A percentile compares a stretch with the other conserved stretches of the same genome.
Evolutionary conservation across 805 yeast genomes (phyloP).

Genomic region (Helenozyma rhizophorensis): DNA sequence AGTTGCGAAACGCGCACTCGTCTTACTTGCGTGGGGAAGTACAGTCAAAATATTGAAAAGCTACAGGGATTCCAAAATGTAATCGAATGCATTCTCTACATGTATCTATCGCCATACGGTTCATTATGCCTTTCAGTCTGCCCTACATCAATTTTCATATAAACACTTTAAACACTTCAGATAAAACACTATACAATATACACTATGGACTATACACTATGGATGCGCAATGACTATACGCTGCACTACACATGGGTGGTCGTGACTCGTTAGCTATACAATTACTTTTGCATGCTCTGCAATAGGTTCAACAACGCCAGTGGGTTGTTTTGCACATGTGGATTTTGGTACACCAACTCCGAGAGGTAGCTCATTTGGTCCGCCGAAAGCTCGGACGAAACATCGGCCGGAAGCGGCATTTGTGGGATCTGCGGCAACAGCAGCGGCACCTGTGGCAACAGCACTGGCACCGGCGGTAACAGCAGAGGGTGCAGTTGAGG

Average conservation of each 20-base stretch:
- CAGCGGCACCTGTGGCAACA: background rate
- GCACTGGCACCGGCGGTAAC: constrained; percentile 1
- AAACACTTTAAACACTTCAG: background rate
- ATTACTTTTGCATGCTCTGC: constrained; percentile 10
- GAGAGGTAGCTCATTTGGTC: constrained; percentile 14
- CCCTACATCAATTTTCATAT: no score
- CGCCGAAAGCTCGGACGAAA: constrained; percentile 7
- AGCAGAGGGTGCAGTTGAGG: background rate
- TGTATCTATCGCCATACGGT: no score
- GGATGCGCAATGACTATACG: no score
- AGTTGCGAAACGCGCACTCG: no score
- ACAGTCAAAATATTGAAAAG: no score
- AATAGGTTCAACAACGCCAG: constrained; percentile 14
- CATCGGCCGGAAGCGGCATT: background rate
- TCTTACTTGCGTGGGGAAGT: no score
- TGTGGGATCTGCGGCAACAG: background rate
- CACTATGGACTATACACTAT: background rate
- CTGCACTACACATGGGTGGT: background rate
- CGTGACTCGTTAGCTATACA: background rate
- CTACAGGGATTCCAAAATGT: no score
- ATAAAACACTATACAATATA: no score
- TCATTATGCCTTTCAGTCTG: no score
- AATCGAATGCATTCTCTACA: no score
- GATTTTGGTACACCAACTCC: constrained; percentile 14
- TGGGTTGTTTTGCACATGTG: constrained; percentile 15